phyloP scores from a whole-genome alignment of 306 rosid genomes.

The Castanea sativa region DNA sequence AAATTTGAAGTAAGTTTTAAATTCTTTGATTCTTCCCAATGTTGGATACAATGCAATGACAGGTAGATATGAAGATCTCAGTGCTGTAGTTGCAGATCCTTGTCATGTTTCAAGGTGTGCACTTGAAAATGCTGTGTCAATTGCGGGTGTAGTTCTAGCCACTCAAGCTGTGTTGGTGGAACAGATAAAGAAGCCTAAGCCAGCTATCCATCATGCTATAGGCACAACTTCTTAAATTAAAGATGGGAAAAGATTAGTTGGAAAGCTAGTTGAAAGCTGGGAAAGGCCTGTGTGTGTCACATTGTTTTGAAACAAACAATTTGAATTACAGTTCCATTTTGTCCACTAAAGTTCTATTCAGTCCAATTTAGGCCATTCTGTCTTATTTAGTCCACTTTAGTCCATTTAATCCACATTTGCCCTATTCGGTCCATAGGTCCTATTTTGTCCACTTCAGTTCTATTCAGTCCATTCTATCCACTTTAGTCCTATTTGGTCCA shows the following conservation, averaged over 20 bases:
- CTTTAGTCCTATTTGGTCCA: no score
- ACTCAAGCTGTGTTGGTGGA: constrained; percentile 50
- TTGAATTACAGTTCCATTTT: neutral
- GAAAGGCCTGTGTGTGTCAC: neutral
- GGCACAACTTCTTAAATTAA: constrained; percentile 59
- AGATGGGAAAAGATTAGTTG: neutral
- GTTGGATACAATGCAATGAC: constrained; percentile 85
- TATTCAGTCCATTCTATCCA: no score
- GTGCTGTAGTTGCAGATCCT: constrained; percentile 84
- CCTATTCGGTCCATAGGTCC: no score
- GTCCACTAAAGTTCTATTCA: no score
- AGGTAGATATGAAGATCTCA: constrained; percentile 72
- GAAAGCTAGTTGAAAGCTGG: constrained; percentile 2
- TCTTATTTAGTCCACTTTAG: no score
- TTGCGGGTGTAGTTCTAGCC: constrained; percentile 48
- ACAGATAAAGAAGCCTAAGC: constrained; percentile 58
- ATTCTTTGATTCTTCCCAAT: no score
- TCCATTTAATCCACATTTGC: no score
- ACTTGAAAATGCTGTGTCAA: constrained; percentile 80
- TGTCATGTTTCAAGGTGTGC: constrained; percentile 87
- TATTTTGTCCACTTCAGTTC: no score
- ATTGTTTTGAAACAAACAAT: neutral
- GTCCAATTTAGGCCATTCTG: no score
- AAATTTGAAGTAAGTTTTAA: no score
- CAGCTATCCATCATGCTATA: constrained; percentile 60